phyloP scores from a whole-genome alignment of 495 filamentous ascomycete species.

The Aspergillus nanangensis region DNA sequence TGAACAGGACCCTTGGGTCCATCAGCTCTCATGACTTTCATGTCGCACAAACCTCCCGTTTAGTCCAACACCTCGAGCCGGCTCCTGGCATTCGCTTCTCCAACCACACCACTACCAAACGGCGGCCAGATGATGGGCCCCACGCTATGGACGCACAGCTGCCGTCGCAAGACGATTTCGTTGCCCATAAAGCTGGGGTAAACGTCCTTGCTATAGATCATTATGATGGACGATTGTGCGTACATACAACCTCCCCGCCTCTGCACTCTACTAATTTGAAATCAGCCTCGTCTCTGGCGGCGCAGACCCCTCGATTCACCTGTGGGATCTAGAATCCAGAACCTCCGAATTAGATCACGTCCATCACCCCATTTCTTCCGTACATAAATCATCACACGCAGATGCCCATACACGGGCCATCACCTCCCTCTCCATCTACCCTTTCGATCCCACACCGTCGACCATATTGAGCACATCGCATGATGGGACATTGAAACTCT shows the following conservation, averaged over 20 bases:
- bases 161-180: conserved; percentile 27
- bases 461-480: conserved; percentile 81
- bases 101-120: too few relatives aligned
- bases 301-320: conserved; percentile 67
- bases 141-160: conserved; percentile 11
- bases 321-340: conserved; percentile 75
- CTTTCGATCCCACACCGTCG: conserved; percentile 66
- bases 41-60: conserved; percentile 54
- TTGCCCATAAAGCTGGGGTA: conserved; percentile 71
- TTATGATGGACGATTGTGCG: conserved; percentile 73
- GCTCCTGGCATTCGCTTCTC: conserved; percentile 64
- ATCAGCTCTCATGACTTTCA: conserved; percentile 57
- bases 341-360: conserved; percentile 37
- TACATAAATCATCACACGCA: conserved; percentile 37
- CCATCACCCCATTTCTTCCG: conserved; percentile 45
- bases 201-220: conserved; percentile 71
- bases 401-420: conserved; percentile 71
- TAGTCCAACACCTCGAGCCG: conserved; percentile 57
- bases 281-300: conserved; percentile 76
- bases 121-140: conserved; percentile 16
- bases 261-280: conserved; percentile 2
- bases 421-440: conserved; percentile 82
- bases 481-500: conserved; percentile 79
- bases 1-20: conserved; percentile 66
- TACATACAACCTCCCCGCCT: conserved; percentile 1